Evolutionary conservation across 2,329 filamentous ascomycete species (phyloP), one percentile per base, ranked within the genome.

Genomic region (Penicillium thymicola): DNA sequence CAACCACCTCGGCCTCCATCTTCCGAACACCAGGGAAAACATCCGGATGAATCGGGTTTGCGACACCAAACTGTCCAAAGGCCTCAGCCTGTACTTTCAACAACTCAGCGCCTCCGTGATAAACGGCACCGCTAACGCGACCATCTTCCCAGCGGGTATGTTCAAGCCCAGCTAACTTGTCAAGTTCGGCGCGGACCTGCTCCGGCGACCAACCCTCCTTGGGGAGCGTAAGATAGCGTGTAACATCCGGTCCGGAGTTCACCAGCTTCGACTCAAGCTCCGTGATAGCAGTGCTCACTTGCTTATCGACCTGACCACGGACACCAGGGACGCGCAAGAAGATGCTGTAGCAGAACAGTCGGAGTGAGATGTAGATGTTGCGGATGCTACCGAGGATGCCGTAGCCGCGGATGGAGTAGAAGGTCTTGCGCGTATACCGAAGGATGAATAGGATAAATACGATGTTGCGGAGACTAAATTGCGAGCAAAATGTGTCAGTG

Each of bases 81-180:
- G 94, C 93, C 72, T 97, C 90, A 6, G 90, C 89, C 78, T 99
- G 94, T 38, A 99, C 79, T 69, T 88, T 85, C 59, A 94, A 77
- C 65, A 99, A 78, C 43, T 89, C 87, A 38, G 89, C 84, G 51
- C 94, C 94, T 62, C 94, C 94, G 71, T 97, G 93, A 72, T 99
- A 99, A 34, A 99, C 94, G 28, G 94, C 93, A 30, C 94, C 94
- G 41, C 90, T 95, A 53, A 99, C 94, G 62, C 85, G 88, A 9
- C 94, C 94, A 73, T 97, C 93, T 76, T 99, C 94, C 94, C 94
- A 99, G 62, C 89, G 85, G 2, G 92, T 96, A 76, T 97, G 94
- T 67, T 97, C 88, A 89, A 99, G 89, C 47, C 82, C 86, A 16
- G 88, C 86, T 64, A 99, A 80, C 64, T 85, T 84, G 58, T 87